A percentile compares a stretch with the other conserved stretches of the same genome.
phyloP scores from a whole-genome alignment of 176 grass and related monocot species.

The Chrysopogon serrulatus region DNA sequence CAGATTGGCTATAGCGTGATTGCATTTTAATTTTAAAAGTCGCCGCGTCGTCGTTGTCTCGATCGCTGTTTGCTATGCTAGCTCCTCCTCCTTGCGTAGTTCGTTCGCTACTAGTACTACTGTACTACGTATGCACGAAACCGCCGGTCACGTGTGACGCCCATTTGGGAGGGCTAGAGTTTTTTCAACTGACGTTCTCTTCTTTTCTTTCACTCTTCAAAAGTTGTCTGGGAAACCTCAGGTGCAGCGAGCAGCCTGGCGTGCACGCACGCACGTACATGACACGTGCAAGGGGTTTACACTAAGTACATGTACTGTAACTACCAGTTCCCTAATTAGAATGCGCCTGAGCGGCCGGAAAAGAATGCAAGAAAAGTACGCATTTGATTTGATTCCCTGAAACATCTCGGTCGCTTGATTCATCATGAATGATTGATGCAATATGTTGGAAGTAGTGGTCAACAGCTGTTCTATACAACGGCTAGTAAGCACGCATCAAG shows the following conservation, averaged over 20 bases:
- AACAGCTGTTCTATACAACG: slow-evolving; percentile 31
- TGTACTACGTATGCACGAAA: too few relatives aligned
- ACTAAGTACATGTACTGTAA: background rate
- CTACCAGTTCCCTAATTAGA: background rate
- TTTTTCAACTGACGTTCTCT: too few relatives aligned
- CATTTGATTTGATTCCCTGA: slow-evolving; percentile 17
- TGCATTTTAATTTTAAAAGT: background rate
- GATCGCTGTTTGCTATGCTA: background rate
- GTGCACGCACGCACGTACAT: too few relatives aligned
- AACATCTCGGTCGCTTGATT: slow-evolving; percentile 13
- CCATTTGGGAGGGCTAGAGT: too few relatives aligned
- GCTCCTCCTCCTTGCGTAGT: background rate
- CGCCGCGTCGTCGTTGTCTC: background rate
- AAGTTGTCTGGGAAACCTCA: too few relatives aligned
- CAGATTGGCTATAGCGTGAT: background rate
- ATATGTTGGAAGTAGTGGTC: background rate
- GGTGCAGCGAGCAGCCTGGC: too few relatives aligned
- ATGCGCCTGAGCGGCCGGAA: too few relatives aligned
- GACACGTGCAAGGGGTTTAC: too few relatives aligned
- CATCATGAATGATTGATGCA: background rate
- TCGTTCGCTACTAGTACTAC: background rate
- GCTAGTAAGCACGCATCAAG: slow-evolving; percentile 3
- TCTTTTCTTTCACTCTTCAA: too few relatives aligned
- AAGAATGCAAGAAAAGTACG: background rate
- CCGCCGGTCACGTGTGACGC: background rate